Percentiles rank a stretch among this genome's conserved stretches.
Conservation (phyloP, 139 green algal species). For the Diplosphaera chodatii region DNA sequence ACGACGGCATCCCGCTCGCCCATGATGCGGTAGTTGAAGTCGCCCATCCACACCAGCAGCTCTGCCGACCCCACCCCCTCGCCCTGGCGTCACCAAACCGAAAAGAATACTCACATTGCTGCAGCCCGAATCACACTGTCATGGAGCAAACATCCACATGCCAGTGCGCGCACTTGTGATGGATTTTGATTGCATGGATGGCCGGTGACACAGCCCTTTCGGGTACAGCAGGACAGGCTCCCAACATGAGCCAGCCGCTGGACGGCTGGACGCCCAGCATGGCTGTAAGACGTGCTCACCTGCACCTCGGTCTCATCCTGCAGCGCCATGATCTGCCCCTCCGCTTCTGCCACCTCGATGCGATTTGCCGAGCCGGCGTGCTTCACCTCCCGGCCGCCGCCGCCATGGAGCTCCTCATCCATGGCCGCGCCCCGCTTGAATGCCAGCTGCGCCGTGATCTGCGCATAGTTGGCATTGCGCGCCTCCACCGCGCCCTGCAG, state of each 20-base stretch:
- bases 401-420: conserved; percentile 4
- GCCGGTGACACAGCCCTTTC: no score
- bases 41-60: conserved; percentile 78
- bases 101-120: no score
- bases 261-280: no score
- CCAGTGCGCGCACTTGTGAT: no score
- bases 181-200: no score
- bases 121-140: no score
- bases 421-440: conserved; percentile 42
- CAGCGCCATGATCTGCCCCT: neutral
- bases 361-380: neutral
- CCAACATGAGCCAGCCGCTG: no score
- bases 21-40: conserved; percentile 90
- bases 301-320: conserved; percentile 2
- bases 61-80: conserved; percentile 46
- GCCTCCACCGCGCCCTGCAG: conserved; percentile 62
- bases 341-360: neutral
- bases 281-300: neutral
- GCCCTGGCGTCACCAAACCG: no score
- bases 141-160: no score
- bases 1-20: conserved; percentile 38
- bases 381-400: neutral
- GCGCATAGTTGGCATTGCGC: conserved; percentile 80
- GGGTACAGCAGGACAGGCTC: no score
- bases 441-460: conserved; percentile 61